Conservation (phyloP, 208 protist genomes). For the Leishmania martiniquensis region DNA sequence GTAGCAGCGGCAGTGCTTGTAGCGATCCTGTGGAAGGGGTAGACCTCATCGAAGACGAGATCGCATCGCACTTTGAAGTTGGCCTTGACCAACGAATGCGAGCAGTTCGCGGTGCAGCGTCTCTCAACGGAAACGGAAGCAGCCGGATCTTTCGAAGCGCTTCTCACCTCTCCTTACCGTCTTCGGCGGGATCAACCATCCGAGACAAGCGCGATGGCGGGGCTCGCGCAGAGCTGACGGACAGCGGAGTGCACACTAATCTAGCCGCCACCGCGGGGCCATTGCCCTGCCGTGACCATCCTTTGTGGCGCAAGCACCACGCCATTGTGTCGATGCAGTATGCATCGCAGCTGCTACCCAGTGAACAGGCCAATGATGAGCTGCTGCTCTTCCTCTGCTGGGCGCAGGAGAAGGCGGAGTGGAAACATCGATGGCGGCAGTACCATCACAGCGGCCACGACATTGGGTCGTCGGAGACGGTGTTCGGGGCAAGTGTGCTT, state of each 20-base stretch:
- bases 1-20: not conserved
- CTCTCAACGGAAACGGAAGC: too few relatives aligned
- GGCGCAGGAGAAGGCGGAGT: constrained; percentile 27
- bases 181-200: too few relatives aligned
- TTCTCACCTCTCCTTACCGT: not conserved
- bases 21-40: not conserved
- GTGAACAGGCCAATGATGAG: constrained; percentile 22
- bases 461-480: not conserved
- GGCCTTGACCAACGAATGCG: not conserved
- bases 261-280: not conserved
- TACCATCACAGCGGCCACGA: not conserved
- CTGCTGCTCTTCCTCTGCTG: constrained; percentile 31
- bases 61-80: not conserved
- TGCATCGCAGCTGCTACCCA: constrained; percentile 10
- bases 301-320: constrained; percentile 25
- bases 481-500: not conserved
- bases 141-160: not conserved
- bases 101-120: not conserved
- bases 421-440: not conserved
- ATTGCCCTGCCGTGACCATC: constrained; percentile 3
- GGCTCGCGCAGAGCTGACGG: not conserved
- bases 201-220: not conserved
- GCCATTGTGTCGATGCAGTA: constrained; percentile 17
- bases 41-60: not conserved
- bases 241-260: not conserved